Base-by-base conservation (phyloP, 305 asterid genomes). In the Fraxinus floribunda region DNA sequence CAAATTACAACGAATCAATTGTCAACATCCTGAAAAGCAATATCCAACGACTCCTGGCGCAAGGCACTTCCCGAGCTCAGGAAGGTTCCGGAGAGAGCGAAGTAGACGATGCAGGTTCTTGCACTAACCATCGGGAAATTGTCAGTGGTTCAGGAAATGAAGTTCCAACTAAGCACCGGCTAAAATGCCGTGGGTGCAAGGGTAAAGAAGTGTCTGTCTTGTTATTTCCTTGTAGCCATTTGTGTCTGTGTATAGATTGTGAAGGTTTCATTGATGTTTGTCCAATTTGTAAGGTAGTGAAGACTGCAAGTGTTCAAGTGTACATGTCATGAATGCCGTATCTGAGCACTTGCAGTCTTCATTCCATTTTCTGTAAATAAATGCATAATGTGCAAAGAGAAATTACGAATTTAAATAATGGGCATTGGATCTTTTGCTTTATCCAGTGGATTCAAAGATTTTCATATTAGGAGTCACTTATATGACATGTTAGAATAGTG, bases 51-150 rank as follows among this genome's bases (percentile, higher is more conserved):
- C 86, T 90, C 73, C 85, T 91, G 86, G 93, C 86, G 3, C 94
- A 91, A 52, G 90, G 91, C 78, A 62, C 85, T 0, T 77, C 75
- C 62, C 92, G 79, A 49, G 92, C 84, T 2, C 88, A 83, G 18
- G 96, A 93, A 88, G 97, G 97, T 26, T 89, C 90, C 0, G 97
- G 94, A 7, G 97, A 92, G 18, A 88, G 92, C 41, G 97, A 91
- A 84, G 87, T 89, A 20, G 94, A 92, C 29, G 97, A 90, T 34
- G 96, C 96, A 0, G 82, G 85, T 6, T 92, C 96, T 15, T 85
- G 86, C 85, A 86, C 91, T 6, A 87, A 89, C 79, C 88, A 83
- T 49, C 85, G 3, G 24, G 79, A 71, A 26, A 6, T 70, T 20
- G 29, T 57, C 4, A 46, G 76, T 36, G 84, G 83, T 5, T 81